These are phyloP conservation scores for Leishmania lainsoni DNA, from an alignment of 208 protist genomes.

Conservation along the genomic window DNA sequence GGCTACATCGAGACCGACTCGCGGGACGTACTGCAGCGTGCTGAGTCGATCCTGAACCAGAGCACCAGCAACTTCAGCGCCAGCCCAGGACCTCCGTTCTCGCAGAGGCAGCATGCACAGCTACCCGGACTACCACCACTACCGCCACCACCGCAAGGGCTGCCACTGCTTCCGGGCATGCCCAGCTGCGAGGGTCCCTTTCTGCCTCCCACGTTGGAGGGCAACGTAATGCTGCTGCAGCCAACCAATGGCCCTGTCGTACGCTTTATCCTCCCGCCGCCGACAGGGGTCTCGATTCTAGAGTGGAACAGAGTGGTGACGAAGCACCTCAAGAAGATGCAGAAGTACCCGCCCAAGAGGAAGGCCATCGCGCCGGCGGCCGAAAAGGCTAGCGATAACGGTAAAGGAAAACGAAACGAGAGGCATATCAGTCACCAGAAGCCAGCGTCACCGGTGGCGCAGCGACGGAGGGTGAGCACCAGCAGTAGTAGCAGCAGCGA, in stretches of 20 bases:
- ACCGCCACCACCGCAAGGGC: conserved; percentile 23
- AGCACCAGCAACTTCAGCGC: not conserved
- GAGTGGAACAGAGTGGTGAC: conserved; percentile 36
- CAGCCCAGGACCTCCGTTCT: not conserved
- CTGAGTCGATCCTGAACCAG: conserved; percentile 35
- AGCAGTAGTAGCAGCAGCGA: not conserved
- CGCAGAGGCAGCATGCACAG: conserved; percentile 4
- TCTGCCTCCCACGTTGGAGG: conserved; percentile 24
- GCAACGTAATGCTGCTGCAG: conserved; percentile 23
- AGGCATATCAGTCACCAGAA: conserved; percentile 3
- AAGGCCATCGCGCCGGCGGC: not conserved
- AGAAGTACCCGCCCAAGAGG: not conserved
- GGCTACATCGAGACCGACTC: conserved; percentile 40
- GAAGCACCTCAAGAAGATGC: conserved; percentile 22
- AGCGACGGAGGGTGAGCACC: not conserved
- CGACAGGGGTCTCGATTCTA: conserved; percentile 36
- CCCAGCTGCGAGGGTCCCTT: conserved; percentile 54
- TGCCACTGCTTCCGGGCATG: conserved; percentile 54
- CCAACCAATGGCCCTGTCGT: conserved; percentile 12
- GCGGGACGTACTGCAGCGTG: conserved; percentile 43
- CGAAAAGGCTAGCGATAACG: not conserved
- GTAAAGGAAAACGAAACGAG: not conserved
- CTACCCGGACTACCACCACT: conserved; percentile 45
- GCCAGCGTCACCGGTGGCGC: not conserved
- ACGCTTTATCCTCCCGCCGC: conserved; percentile 48